Conservation (phyloP, 2,329 filamentous ascomycete genomes). For the Whalleya microplaca region DNA sequence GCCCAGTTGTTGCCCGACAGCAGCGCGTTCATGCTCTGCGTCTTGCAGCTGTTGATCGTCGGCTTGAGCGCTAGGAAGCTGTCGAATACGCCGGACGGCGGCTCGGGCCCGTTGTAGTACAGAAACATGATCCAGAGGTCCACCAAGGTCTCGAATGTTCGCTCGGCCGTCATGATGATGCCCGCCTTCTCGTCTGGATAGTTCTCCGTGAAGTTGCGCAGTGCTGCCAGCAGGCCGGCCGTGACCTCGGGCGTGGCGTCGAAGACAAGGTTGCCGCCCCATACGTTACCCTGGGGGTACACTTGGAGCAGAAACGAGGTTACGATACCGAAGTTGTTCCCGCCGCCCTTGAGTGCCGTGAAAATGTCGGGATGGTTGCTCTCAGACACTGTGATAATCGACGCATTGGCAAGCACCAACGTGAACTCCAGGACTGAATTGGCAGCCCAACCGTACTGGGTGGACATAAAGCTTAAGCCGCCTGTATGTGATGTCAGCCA, state of each 20-base stretch:
- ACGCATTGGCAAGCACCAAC: conserved; percentile 55
- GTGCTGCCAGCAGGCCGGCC: conserved; percentile 47
- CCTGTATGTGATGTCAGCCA: conserved; percentile 47
- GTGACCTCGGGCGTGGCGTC: conserved; percentile 36
- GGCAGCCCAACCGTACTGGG: conserved; percentile 54
- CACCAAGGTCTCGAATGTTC: conserved; percentile 46
- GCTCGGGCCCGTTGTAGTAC: conserved; percentile 62
- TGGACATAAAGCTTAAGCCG: conserved; percentile 55
- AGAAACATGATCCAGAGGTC: conserved; percentile 64
- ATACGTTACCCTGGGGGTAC: conserved; percentile 45
- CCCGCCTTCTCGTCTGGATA: conserved; percentile 63
- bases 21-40: conserved; percentile 51
- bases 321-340: conserved; percentile 60
- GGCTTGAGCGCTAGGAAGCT: conserved; percentile 56
- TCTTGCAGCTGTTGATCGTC: conserved; percentile 48
- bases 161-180: conserved; percentile 60
- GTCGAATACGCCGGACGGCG: conserved; percentile 57
- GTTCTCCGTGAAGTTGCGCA: conserved; percentile 60
- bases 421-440: conserved; percentile 54
- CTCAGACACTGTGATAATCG: conserved; percentile 49
- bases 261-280: conserved; percentile 48
- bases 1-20: conserved; percentile 49
- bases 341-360: conserved; percentile 57
- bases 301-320: conserved; percentile 50
- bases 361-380: conserved; percentile 52